Evolutionary conservation across 805 yeast species (phyloP), one percentile per base, ranked within the genome.

Genomic region (Candida nanaspora): DNA sequence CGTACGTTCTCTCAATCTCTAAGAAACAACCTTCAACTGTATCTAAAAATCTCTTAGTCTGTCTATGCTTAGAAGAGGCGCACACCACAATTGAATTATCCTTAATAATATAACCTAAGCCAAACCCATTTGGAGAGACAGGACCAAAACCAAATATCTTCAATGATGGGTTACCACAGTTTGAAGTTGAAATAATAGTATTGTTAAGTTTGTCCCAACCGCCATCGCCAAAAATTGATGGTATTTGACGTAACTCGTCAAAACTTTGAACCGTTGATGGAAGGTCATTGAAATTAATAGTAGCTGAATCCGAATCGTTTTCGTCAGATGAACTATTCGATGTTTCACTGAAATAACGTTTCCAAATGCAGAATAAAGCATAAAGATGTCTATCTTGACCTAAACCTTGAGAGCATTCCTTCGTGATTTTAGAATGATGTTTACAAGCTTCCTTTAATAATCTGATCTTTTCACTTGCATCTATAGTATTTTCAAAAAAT

Each of bases 371-470:
- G 55, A 83, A 86, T 35, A 88, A 66, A 0, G 95, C 96, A 61
- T 82, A 88, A 41, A 88, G 65, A 58, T 88, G 96, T 53, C 97
- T 78, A 58, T 88, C 97, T 52, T 86, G 94, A n/a, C 96, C 96
- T 38, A 79, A 68, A 14, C 96, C 96, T 44, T 64, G 63, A 1
- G 93, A 70, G 48, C 91, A 78, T 42, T 75, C 70, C 51, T 68
- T 77, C 3, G 96, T 85, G 38, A 79, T 80, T 23, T 65, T 65
- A 1, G 82, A 66, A 57, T 88, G 97, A 45, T 73, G 69, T 18
- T 62, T 50, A 58, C 96, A 88, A 0, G 96, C 95, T 25, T 68
- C 70, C 42, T 76, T 70, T 39, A 88, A 69, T 27, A 68, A 66
- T 29, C 72, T 63, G 37, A 83, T 69, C 54, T 86, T 85, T 29